Percentiles rank a stretch among this genome's conserved stretches.
Conservation (phyloP, 495 filamentous ascomycete species). For the Rusavskia elegans region DNA sequence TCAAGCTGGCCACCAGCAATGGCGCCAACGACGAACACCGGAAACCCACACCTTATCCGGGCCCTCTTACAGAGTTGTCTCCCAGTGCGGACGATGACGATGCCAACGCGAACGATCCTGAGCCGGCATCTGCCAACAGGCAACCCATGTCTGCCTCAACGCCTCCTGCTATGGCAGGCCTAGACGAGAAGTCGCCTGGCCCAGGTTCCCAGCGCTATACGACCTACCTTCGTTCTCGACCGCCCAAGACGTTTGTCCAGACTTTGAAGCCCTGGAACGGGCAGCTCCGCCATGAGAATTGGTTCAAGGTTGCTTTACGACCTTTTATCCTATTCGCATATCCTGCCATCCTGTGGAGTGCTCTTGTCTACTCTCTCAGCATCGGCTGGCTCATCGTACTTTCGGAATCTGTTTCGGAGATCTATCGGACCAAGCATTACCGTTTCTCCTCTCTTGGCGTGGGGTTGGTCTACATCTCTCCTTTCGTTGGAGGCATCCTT, state of each 20-base stretch:
- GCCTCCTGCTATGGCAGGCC: neutral
- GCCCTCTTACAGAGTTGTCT: neutral
- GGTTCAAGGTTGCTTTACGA: constrained; percentile 57
- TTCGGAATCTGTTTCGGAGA: constrained; percentile 67
- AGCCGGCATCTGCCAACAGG: neutral
- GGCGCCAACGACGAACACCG: constrained; percentile 1
- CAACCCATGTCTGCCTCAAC: neutral
- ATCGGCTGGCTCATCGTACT: constrained; percentile 95
- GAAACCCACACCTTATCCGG: neutral
- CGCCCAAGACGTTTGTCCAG: constrained; percentile 51
- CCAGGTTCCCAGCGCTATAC: constrained; percentile 32
- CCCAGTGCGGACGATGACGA: neutral
- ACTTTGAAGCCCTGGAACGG: constrained; percentile 63
- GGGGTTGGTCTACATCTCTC: constrained; percentile 78
- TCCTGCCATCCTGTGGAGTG: constrained; percentile 80
- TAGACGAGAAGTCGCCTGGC: neutral
- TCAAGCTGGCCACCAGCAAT: neutral
- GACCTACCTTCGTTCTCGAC: constrained; percentile 36
- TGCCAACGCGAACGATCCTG: neutral
- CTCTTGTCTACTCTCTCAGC: constrained; percentile 71
- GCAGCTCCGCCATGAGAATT: constrained; percentile 59
- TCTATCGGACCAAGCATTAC: constrained; percentile 58
- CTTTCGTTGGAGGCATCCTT: constrained; percentile 76
- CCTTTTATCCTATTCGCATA: constrained; percentile 81
- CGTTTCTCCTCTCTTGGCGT: constrained; percentile 65